Evolutionary conservation across 2,329 filamentous ascomycete genomes (phyloP), one percentile per base, ranked within the genome.

Genomic region (Byssothecium circinans): DNA sequence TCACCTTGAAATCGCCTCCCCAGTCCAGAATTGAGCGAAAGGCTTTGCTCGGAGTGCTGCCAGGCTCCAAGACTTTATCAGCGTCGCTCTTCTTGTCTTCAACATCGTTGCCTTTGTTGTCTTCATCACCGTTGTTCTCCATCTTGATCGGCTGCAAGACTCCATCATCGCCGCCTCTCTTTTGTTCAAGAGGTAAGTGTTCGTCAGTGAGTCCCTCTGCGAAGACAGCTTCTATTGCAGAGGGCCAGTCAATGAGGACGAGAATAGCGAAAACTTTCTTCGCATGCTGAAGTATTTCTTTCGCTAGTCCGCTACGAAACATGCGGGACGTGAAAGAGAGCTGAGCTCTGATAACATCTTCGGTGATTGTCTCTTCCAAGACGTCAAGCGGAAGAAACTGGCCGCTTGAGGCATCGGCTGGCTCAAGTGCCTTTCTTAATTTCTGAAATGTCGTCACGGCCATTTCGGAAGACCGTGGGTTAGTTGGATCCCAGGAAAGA

Each of bases 231-330:
- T 34, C 30, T n/a, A 51, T 51, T 3, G 39, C 36, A 29, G 15
- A n/a, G 4, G 43, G 25, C 18, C 43, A 17, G 11, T 12, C 43
- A n/a, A 51, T 43, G 10, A 35, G 2, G 15, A 44, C 20, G 36
- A 51, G 40, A 25, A 51, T 46, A 2, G 48, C 43, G 32, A 51
- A 51, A 17, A 51, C 35, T 17, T 47, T 51, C 23, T 41, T 43
- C 6, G 39, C 39, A 6, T 50, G n/a, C 8, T 46, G 15, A 3
- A 43, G 34, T 12, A 46, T 19, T 27, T 39, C 27, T 12, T 23
- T 18, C 8, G 32, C 22, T 7, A 45, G 18, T n/a, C 19, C 19
- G 12, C 8, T 8, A 12, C 12, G 20, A n/a, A 43, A 40, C 17
- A 27, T 15, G 11, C 19, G 43, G 19, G n/a, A n/a, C n/a, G n/a